phyloP scores from a whole-genome alignment of 2,329 filamentous ascomycete genomes.

The Lanzia echinophila region DNA sequence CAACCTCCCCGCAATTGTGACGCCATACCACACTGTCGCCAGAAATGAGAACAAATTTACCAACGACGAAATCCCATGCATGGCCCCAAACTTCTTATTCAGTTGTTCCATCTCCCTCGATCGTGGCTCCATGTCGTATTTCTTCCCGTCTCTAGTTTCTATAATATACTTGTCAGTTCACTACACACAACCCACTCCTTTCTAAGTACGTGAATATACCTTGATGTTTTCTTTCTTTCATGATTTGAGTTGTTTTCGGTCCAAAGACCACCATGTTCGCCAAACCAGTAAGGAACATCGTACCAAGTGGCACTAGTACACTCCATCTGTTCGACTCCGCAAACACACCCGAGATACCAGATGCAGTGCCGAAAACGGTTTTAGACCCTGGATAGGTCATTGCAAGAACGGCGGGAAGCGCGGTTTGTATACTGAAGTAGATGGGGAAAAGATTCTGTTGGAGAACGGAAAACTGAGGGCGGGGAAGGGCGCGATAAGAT shows the following conservation, averaged over 20 bases:
- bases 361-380: conserved; percentile 31
- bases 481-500: conserved; percentile 68
- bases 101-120: conserved; percentile 76
- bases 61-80: conserved; percentile 77
- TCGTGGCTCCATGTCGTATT: conserved; percentile 71
- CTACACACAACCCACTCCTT: not conserved
- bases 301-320: conserved; percentile 61
- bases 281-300: conserved; percentile 64
- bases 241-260: conserved; percentile 67
- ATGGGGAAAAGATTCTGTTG: conserved; percentile 78
- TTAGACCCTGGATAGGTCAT: conserved; percentile 70
- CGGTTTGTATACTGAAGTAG: conserved; percentile 82
- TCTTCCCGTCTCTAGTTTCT: conserved; percentile 87
- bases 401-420: conserved; percentile 64
- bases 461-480: conserved; percentile 73
- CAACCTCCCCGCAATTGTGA: conserved; percentile 46
- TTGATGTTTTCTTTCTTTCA: conserved; percentile 71
- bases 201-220: conserved; percentile 44
- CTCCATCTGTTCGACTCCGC: conserved; percentile 53
- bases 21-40: conserved; percentile 70
- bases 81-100: conserved; percentile 69
- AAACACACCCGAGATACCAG: conserved; percentile 49
- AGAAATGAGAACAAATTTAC: conserved; percentile 68
- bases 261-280: conserved; percentile 66
- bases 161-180: not conserved